Base-by-base conservation (phyloP, 768 basidiomycete species). In the Butyriboletus loyo region DNA sequence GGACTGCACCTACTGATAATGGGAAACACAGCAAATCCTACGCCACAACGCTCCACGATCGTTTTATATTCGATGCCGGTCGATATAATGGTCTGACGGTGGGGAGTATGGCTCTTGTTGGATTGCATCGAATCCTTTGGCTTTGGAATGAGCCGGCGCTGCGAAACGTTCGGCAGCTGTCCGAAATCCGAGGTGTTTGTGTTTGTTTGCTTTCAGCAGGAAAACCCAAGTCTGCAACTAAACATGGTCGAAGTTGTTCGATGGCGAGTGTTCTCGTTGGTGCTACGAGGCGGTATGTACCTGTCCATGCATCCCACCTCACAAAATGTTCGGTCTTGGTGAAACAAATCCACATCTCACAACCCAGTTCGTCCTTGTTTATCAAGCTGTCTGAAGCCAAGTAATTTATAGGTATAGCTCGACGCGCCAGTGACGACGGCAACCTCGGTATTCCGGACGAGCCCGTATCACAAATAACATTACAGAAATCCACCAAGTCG, bases 331-430 rank as follows among this genome's bases (percentile, higher is more conserved):
- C 63, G 1, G 34, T 46, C 15, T 43, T 46, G 24, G 43, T 47
- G 22, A 60, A 44, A 39, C 21, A 55, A 35, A 42, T 69, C 0
- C 63, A 67, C 25, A 17, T 54, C 13, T 69, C 59, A n/a, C 53
- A 55, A 24, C 42, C 54, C 19, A 49, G 66, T 69, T 54, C 46
- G 67, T 67, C 27, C 39, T 39, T 35, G 8, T 55, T 54, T 31
- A 31, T 28, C 28, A 9, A 9, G 17, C 24, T n/a, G 5, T 37
- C 10, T 11, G 35, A 14, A 24, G 3, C 21, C 49, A 7, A 51
- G 31, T 53, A 28, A 63, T 50, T 50, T 14, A 46, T 19, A 1
- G 31, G 14, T 19, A 15, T 54, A 68, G 67, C 44, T 25, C 61
- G 47, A 56, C 57, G 45, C 10, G 45, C 50, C 6, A 28, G 17